Evolutionary conservation across 805 yeast genomes (phyloP).

Genomic region (Suhomyces sp.): DNA sequence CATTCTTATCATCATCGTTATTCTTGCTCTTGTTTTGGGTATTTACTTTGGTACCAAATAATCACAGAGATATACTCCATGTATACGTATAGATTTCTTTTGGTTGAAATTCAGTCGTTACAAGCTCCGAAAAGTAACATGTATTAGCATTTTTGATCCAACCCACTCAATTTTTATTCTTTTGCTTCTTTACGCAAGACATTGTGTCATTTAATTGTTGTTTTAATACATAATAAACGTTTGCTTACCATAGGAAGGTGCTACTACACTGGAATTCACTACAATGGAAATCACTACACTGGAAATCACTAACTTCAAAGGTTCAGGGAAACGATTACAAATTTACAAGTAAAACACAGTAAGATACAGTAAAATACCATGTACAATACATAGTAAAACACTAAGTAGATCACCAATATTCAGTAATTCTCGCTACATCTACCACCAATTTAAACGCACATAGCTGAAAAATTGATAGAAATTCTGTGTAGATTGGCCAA

Average conservation of each 20-base stretch:
- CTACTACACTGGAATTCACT: not conserved
- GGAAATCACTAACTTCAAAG: too few species aligned
- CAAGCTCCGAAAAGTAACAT: conserved; percentile 3
- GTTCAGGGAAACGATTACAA: too few species aligned
- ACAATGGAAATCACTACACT: too few species aligned
- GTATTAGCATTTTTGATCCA: conserved; percentile 2
- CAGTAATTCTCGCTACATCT: too few species aligned
- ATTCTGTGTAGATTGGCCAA: too few species aligned
- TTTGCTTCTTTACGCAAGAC: conserved; percentile 3
- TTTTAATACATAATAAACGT: not conserved
- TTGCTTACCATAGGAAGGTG: not conserved
- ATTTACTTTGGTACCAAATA: conserved; percentile 46
- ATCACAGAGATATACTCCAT: not conserved
- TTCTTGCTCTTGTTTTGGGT: conserved; percentile 68
- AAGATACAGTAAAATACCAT: too few species aligned
- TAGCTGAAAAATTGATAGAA: too few species aligned
- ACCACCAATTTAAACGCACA: too few species aligned
- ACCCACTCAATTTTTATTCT: not conserved
- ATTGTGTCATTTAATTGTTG: conserved; percentile 4
- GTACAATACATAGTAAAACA: too few species aligned
- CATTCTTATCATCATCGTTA: conserved; percentile 53
- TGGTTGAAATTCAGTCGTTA: conserved; percentile 1
- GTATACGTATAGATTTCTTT: conserved; percentile 4
- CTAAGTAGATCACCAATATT: too few species aligned
- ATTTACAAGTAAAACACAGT: too few species aligned